Base-by-base conservation (phyloP, 331 rosid species). In the Malus hybrid region DNA sequence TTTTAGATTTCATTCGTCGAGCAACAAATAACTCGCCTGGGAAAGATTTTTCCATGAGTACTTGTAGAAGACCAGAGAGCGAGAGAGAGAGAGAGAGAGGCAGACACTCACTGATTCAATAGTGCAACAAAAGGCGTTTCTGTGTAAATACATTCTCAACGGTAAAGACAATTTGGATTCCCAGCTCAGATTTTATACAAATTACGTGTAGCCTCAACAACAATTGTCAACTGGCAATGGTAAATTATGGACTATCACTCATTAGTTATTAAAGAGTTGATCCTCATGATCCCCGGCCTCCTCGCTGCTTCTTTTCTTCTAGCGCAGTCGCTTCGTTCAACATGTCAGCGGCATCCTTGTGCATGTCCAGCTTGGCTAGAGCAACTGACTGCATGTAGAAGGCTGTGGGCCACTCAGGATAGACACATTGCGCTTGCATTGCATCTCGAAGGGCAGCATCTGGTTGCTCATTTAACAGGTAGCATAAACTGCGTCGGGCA, bases 341-440 rank as follows among this genome's bases (percentile, higher is more conserved):
- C 99, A 94, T 94, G 83, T 94, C 99, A n/a, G 83, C 80, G 1
- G 99, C 97, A 66, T 94, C 99, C 86, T 94, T 90, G 80, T 88
- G 88, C 99, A 94, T 94, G 87, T 90, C 90, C 81, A 94, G 81
- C 89, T 92, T 94, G 10, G 97, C 97, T 60, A 94, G 97, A 39
- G 99, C 99, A 65, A 94, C 97, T 0, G 99, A 94, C 78, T 94
- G 99, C 96, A 94, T 87, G 90, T 92, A 94, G 85, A 94, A 94
- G 46, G 99, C 93, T 1, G 97, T 92, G 2, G 97, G 91, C 99
- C 99, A 94, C 68, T 94, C 99, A 15, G 99, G 97, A 81, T 83
- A 86, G 36, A 92, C 93, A 4, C 91, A 88, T 69, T 94, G 99
- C 32, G 99, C 97, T 82, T 94, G 99, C 99, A 94, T 94, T 60